Evolutionary conservation across 441 rosid species (phyloP), one percentile per base, ranked within the genome.

Genomic region (Capsella rubella): DNA sequence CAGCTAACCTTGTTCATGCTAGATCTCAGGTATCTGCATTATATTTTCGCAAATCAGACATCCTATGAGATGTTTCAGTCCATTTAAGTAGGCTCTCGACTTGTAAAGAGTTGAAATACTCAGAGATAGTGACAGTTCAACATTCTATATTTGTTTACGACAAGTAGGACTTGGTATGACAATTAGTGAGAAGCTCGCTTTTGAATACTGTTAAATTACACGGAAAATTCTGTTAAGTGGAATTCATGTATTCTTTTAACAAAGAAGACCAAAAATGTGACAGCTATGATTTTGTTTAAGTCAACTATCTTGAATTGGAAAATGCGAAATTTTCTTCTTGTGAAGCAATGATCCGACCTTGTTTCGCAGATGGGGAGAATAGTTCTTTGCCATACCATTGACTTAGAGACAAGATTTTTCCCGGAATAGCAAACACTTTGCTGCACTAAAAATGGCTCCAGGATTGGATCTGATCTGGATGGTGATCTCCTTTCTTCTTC

Each of bases 391-490:
- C 53, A 63, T 69, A 55, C 25, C 43, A 47, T 64, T 51, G 34
- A 34, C 66, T 42, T 8, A 39, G 49, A 57, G 72, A 64, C 55
- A 2, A 63, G 49, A 34, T 10, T 39, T 39, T 46, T 54, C 58
- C 46, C 64, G 54, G 25, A 55, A 45, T 3, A 69, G 29, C 59
- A 37, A 62, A 75, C 18, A 13, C 29, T 16, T 45, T 37, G 47
- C 31, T 69, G 49, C 29, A 77, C 71, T 15, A n/a, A 25, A 29
- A 64, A 77, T 65, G 80, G 72, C 57, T 65, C 63, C 67, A 49
- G 45, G 51, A 65, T 50, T 71, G 40, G 67, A 65, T 77, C 72
- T 65, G 68, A 65, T 65, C 67, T 71, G 68, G 72, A 71, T 58
- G 64, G 29, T 71, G 61, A 71, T 71, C 72, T 64, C 56, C 25